These are phyloP conservation scores for Penicillium carneum DNA, from an alignment of 2,329 filamentous ascomycete genomes.

Conservation along the genomic window DNA sequence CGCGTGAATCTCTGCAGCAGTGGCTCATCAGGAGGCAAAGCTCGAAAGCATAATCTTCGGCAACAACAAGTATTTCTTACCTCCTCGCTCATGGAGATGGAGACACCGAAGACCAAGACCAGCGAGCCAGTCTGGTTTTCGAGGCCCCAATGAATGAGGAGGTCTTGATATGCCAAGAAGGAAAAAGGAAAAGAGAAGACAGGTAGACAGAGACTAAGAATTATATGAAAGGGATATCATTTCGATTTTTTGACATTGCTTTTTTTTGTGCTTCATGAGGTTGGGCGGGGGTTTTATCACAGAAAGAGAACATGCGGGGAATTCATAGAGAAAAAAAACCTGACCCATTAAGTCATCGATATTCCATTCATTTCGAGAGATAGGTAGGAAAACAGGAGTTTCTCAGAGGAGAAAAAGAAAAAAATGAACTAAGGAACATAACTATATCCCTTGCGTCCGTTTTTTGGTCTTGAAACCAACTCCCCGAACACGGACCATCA, in stretches of 20 bases:
- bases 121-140: slow-evolving; percentile 33
- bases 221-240: slow-evolving; percentile 16
- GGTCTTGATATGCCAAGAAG: slow-evolving; percentile 55
- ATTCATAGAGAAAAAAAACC: slow-evolving; percentile 29
- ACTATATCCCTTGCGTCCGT: slow-evolving; percentile 28
- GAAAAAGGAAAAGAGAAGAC: not conserved
- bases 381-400: slow-evolving; percentile 39
- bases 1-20: slow-evolving; percentile 63
- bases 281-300: slow-evolving; percentile 31
- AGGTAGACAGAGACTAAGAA: not conserved
- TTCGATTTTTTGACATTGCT: slow-evolving; percentile 27
- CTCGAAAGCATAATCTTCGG: slow-evolving; percentile 44
- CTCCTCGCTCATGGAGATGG: slow-evolving; percentile 52
- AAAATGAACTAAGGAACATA: slow-evolving; percentile 31
- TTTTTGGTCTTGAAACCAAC: slow-evolving; percentile 32
- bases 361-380: slow-evolving; percentile 42
- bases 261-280: slow-evolving; percentile 26
- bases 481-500: slow-evolving; percentile 38
- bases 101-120: slow-evolving; percentile 35
- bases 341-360: slow-evolving; percentile 38
- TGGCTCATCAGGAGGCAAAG: slow-evolving; percentile 69
- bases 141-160: slow-evolving; percentile 49
- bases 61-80: slow-evolving; percentile 50
- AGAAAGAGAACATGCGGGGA: slow-evolving; percentile 27
- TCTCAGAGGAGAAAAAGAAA: slow-evolving; percentile 32